Percentiles rank a stretch among this genome's conserved stretches.
Conservation (phyloP, 2,329 filamentous ascomycete species). For the Aspergillus oerlinghausenensis region DNA sequence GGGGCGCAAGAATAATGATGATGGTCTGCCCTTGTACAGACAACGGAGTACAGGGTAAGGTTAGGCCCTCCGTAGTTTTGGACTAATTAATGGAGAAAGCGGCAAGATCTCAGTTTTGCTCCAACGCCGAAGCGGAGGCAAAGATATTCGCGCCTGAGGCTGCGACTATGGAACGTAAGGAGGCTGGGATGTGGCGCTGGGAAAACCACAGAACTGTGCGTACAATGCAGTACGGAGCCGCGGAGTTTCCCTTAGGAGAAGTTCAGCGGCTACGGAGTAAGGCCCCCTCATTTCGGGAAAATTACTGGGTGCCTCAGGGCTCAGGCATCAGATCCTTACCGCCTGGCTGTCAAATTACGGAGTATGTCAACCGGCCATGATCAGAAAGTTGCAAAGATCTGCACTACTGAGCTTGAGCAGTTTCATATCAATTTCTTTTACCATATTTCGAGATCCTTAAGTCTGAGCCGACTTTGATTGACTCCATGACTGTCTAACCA, state of each 20-base stretch:
- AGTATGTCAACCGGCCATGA: not conserved
- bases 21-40: not conserved
- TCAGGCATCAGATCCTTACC: not conserved
- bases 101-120: constrained; percentile 22
- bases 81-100: constrained; percentile 19
- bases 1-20: constrained; percentile 14
- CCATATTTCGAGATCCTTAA: not conserved
- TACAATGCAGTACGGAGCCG: constrained; percentile 10
- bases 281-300: not conserved
- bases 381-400: not conserved
- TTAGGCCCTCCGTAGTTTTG: not conserved
- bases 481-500: not conserved
- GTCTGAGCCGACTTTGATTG: not conserved
- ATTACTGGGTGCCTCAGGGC: not conserved
- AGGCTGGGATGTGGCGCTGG: constrained; percentile 10
- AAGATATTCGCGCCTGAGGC: constrained; percentile 18
- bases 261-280: not conserved
- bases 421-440: not conserved
- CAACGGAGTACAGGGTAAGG: not conserved
- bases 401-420: not conserved
- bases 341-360: too few relatives aligned
- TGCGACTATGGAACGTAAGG: constrained; percentile 2
- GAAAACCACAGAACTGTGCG: constrained; percentile 1
- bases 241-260: not conserved
- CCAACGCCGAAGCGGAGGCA: constrained; percentile 17